phyloP scores from a whole-genome alignment of 2,329 filamentous ascomycete genomes.

The Septoria petroselini region DNA sequence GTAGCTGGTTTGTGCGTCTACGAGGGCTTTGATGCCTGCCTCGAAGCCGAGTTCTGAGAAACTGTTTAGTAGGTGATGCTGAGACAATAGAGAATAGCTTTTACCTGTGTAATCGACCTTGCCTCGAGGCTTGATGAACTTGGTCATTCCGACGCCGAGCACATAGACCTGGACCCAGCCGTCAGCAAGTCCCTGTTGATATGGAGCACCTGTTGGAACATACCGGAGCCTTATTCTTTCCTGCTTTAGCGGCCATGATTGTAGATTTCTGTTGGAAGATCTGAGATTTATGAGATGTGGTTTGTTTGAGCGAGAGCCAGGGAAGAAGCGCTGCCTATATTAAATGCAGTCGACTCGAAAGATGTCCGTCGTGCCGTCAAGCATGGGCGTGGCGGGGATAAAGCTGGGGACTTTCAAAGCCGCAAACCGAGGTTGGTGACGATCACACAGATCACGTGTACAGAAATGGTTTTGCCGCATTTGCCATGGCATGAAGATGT shows the following conservation, averaged over 20 bases:
- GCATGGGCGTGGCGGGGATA: constrained; percentile 16
- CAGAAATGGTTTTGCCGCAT: constrained; percentile 4
- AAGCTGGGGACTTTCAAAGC: constrained; percentile 11
- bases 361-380: constrained; percentile 13
- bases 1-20: constrained; percentile 86
- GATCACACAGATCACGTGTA: neutral
- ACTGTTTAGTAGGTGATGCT: neutral
- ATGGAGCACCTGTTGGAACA: constrained; percentile 5
- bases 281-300: neutral
- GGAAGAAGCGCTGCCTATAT: neutral
- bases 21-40: constrained; percentile 81
- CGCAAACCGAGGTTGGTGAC: constrained; percentile 17
- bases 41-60: constrained; percentile 76
- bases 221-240: constrained; percentile 28
- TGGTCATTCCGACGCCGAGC: constrained; percentile 96
- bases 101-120: constrained; percentile 77
- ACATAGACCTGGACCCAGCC: constrained; percentile 59
- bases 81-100: neutral
- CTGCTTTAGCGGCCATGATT: constrained; percentile 29
- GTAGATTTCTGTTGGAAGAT: constrained; percentile 9
- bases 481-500: constrained; percentile 1
- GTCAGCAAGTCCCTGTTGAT: constrained; percentile 1
- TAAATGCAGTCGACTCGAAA: constrained; percentile 17
- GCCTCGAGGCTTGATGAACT: constrained; percentile 94
- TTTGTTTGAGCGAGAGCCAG: neutral